These are phyloP conservation scores for Spatholobus suberectus DNA, from an alignment of 306 rosid genomes.

Conservation along the genomic window DNA sequence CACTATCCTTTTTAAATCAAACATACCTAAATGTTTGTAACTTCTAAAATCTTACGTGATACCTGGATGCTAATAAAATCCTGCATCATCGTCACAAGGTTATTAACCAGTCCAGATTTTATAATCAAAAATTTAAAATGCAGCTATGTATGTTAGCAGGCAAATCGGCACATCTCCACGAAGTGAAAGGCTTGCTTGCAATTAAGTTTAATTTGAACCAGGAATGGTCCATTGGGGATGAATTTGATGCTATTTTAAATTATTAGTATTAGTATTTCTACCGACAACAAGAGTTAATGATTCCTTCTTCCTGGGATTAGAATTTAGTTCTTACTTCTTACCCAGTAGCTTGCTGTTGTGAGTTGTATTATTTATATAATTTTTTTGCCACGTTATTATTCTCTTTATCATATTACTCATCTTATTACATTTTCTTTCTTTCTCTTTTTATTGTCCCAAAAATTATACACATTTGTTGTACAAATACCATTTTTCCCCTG, in stretches of 20 bases:
- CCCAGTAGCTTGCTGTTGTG: background rate
- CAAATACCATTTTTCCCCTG: too few relatives aligned
- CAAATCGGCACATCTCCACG: background rate
- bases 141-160: background rate
- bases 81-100: too few relatives aligned
- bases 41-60: too few relatives aligned
- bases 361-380: background rate
- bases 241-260: too few relatives aligned
- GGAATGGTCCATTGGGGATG: too few relatives aligned
- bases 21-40: too few relatives aligned
- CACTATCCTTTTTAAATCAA: too few relatives aligned
- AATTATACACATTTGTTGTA: background rate
- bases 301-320: background rate
- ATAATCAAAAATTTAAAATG: too few relatives aligned
- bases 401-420: background rate
- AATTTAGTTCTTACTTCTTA: background rate
- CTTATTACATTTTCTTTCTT: too few relatives aligned
- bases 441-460: background rate
- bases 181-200: background rate
- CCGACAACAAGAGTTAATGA: background rate
- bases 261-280: background rate
- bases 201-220: too few relatives aligned
- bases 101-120: too few relatives aligned
- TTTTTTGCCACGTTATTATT: background rate
- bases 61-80: too few relatives aligned